These are phyloP conservation scores for Beauveria brongniartii DNA, from an alignment of 2,329 filamentous ascomycete species.

Conservation along the genomic window DNA sequence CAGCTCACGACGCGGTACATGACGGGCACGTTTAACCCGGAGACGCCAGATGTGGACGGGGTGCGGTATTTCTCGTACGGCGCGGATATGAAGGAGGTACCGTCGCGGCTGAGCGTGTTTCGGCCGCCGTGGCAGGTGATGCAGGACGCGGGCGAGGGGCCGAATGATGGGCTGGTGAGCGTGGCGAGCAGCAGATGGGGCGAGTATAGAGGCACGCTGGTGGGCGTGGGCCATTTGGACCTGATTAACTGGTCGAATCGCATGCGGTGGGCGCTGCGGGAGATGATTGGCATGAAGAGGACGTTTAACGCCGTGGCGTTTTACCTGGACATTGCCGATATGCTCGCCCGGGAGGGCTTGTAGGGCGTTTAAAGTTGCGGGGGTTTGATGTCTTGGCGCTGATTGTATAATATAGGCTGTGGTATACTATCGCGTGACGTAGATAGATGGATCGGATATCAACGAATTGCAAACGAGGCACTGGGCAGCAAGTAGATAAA, in stretches of 20 bases:
- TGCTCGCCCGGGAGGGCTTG: slow-evolving; percentile 60
- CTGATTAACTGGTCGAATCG: slow-evolving; percentile 62
- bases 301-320: slow-evolving; percentile 62
- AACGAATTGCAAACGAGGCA: not conserved
- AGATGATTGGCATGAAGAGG: slow-evolving; percentile 43
- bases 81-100: slow-evolving; percentile 41
- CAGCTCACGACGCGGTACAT: slow-evolving; percentile 55
- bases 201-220: slow-evolving; percentile 53
- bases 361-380: slow-evolving; percentile 12
- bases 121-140: slow-evolving; percentile 44
- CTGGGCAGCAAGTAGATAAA: not conserved
- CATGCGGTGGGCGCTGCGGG: slow-evolving; percentile 44
- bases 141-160: slow-evolving; percentile 38
- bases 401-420: not conserved
- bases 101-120: slow-evolving; percentile 58
- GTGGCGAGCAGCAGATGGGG: slow-evolving; percentile 56
- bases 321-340: slow-evolving; percentile 58
- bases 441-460: too few species aligned
- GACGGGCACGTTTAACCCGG: slow-evolving; percentile 49
- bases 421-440: not conserved
- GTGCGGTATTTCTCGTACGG: slow-evolving; percentile 58
- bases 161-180: slow-evolving; percentile 62
- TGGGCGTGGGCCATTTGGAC: slow-evolving; percentile 55
- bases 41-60: slow-evolving; percentile 41
- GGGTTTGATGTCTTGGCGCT: not conserved